These are phyloP conservation scores for Teunomyces kruisii DNA, from an alignment of 805 yeast species.

Conservation along the genomic window DNA sequence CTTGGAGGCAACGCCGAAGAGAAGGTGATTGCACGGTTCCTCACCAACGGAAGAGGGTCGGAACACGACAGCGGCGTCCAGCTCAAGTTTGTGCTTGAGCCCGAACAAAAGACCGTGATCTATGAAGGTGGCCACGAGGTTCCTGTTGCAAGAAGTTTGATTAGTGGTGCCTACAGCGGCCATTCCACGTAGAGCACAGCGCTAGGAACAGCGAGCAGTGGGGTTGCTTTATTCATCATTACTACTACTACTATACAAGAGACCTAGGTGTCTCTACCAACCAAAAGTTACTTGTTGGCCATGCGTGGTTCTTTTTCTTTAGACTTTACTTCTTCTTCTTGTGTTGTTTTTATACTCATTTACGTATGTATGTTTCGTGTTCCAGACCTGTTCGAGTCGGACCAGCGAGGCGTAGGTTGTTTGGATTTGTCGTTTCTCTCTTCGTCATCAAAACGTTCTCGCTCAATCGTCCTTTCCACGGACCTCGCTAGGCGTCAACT, in stretches of 20 bases:
- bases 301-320: neutral
- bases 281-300: neutral
- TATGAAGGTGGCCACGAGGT: conserved; percentile 30
- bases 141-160: conserved; percentile 46
- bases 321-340: no score
- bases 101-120: conserved; percentile 42
- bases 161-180: conserved; percentile 51
- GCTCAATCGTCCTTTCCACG: conserved; percentile 2
- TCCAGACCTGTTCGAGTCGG: no score
- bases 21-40: conserved; percentile 80
- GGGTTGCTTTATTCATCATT: no score
- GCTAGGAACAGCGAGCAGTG: no score
- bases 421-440: no score
- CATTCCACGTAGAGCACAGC: conserved; percentile 17
- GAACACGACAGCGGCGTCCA: conserved; percentile 77
- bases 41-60: conserved; percentile 68
- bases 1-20: conserved; percentile 51
- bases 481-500: conserved; percentile 23
- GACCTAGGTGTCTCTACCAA: neutral
- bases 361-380: no score
- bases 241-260: no score
- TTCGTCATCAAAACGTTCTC: no score
- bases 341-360: no score
- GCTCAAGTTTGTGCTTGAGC: conserved; percentile 58
- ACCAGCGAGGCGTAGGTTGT: no score